A percentile compares a stretch with the other conserved stretches of the same genome.
Evolutionary conservation across 495 filamentous ascomycete species (phyloP).

Genomic region (Bombardia bombarda): DNA sequence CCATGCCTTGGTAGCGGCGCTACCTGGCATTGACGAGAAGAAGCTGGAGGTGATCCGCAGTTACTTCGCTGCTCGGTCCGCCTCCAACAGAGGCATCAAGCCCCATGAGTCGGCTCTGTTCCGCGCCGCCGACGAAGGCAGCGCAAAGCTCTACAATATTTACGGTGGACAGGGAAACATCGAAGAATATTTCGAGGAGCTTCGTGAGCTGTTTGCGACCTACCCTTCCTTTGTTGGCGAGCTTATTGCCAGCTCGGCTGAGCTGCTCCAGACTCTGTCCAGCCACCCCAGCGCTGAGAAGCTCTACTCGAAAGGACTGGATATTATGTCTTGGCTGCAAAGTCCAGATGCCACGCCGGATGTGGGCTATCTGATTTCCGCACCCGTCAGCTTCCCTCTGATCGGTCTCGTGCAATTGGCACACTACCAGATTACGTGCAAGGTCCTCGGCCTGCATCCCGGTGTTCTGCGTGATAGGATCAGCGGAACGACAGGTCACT

Average conservation of each 20-base stretch:
- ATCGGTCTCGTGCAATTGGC: slow-evolving; percentile 93
- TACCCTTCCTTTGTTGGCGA: slow-evolving; percentile 88
- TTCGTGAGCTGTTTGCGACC: slow-evolving; percentile 80
- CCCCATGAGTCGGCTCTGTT: slow-evolving; percentile 88
- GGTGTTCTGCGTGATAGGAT: slow-evolving; percentile 76
- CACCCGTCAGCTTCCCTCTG: slow-evolving; percentile 92
- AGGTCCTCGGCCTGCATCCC: slow-evolving; percentile 76
- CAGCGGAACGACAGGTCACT: slow-evolving; percentile 88
- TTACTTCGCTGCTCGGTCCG: slow-evolving; percentile 85
- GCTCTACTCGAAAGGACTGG: slow-evolving; percentile 89
- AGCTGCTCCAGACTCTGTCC: slow-evolving; percentile 75
- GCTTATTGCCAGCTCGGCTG: slow-evolving; percentile 67
- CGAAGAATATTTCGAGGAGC: slow-evolving; percentile 97
- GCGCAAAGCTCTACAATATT: slow-evolving; percentile 77
- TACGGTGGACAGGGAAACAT: slow-evolving; percentile 99
- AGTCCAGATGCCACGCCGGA: slow-evolving; percentile 83
- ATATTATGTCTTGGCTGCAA: slow-evolving; percentile 88
- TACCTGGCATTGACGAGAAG: slow-evolving; percentile 84
- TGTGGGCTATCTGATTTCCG: slow-evolving; percentile 90
- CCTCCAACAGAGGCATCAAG: slow-evolving; percentile 72
- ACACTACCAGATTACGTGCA: slow-evolving; percentile 89
- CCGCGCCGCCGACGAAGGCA: slow-evolving; percentile 72
- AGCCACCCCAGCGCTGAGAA: slow-evolving; percentile 83
- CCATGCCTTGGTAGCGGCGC: slow-evolving; percentile 73
- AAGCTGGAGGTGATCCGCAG: slow-evolving; percentile 77